Base-by-base conservation (phyloP, 331 rosid species). In the Arachis monticola region DNA sequence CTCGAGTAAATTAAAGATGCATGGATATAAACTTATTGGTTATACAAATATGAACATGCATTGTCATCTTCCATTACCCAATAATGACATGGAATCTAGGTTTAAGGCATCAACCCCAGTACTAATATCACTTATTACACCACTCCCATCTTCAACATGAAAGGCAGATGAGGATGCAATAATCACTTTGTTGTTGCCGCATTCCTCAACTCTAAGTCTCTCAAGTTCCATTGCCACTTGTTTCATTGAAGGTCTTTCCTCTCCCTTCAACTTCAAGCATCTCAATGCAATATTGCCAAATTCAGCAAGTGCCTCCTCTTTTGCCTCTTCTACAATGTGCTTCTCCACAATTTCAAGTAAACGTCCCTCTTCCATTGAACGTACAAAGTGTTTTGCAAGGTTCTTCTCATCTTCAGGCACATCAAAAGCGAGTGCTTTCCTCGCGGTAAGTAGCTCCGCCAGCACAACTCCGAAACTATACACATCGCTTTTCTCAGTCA, bases 151-250 rank as follows among this genome's bases (percentile, higher is more conserved):
- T 4, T 5, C 63, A 27, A 30, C 9, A 58, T 22, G 0, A 17
- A 32, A 31, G 10, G 2, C 13, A 30, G n/a, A 7, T 58, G 57
- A 51, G 3, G 14, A 3, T 60, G 22, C 22, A 17, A 17, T 17
- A 3, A 4, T 1, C 10, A 12, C 68, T 30, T 31, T 17, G 22
- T 17, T 17, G 22, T 17, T 17, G 22, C 22, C 22, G 22, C 22
- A 17, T 17, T 17, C 22, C 22, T 14, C 31, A 7, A 13, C 9
- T 27, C 4, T 32, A 1, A 73, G 9, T 48, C 69, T 32, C 3
- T 60, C 77, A 12, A 73, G 22, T 42, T 60, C 12, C 12, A 10
- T 61, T 12, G 77, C 61, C 10, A 13, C 77, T 61, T 61, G 69
- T 41, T 60, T 73, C 77, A 17, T 17, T 17, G 8, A 8, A 8